Evolutionary conservation across 495 filamentous ascomycete species (phyloP), one percentile per base, ranked within the genome.

Genomic region (Penicillium pulvis): DNA sequence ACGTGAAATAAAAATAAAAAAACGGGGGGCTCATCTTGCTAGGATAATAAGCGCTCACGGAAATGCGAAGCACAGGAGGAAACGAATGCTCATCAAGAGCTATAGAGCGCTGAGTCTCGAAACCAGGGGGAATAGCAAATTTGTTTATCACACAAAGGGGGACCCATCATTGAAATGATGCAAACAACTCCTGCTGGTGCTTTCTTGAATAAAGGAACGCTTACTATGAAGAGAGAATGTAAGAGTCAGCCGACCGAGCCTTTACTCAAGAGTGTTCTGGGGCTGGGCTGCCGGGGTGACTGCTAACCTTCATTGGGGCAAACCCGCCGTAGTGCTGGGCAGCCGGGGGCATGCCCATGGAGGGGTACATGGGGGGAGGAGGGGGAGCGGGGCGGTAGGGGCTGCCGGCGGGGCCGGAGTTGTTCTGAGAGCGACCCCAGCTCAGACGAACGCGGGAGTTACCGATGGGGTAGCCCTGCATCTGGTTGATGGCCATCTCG

Each of bases 401-500:
- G 59, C 95, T 99, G 59, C 95, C 95, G 55, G 95, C 94, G 55
- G 90, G 90, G 53, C 94, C 94, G 52, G 94, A 98, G 80, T 99
- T 99, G 84, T 99, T 99, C 83, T 99, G 94, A 46, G 89, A 93
- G 55, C 94, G 90, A 56, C 94, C 94, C 94, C 94, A 99, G 66
- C 90, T 94, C 62, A 99, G 84, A 64, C 94, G 91, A 44, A 99
- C 94, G 54, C 94, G 90, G 17, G 94, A 99, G 81, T 99, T 99
- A 51, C 94, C 94, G 66, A 99, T 99, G 41, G 94, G 94, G 75
- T 98, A 99, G 39, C 94, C 94, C 77, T 99, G 94, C 94, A 99
- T 99, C 78, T 99, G 94, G 80, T 99, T 99, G 82, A 99, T 99
- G 55, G 94, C 94, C 94, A 99, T 99, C 80, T 99, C 94, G 20